These are phyloP conservation scores for Penicillium pulvis DNA, from an alignment of 495 filamentous ascomycete genomes.

Conservation along the genomic window DNA sequence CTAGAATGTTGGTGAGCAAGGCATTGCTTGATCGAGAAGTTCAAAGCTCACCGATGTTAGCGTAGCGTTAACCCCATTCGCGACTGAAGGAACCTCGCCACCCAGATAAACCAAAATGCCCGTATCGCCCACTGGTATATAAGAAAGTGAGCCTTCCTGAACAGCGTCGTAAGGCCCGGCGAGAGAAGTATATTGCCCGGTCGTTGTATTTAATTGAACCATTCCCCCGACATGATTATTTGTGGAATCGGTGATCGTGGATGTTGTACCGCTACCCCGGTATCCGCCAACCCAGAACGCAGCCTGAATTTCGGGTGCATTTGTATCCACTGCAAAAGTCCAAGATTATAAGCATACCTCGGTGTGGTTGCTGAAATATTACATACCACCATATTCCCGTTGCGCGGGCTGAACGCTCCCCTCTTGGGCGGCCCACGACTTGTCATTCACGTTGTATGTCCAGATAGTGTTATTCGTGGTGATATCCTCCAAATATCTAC, in stretches of 20 bases:
- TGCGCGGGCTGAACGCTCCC: conserved; percentile 11
- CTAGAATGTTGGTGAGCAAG: conserved; percentile 2
- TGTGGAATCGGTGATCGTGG: conserved; percentile 16
- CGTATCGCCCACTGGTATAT: conserved; percentile 11
- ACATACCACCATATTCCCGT: conserved; percentile 12
- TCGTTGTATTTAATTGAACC: conserved; percentile 23
- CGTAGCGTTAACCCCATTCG: conserved; percentile 15
- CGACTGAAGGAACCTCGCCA: conserved; percentile 18
- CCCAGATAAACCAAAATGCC: conserved; percentile 19
- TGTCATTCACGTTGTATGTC: neutral
- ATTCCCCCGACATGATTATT: conserved; percentile 8
- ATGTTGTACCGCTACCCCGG: conserved; percentile 10
- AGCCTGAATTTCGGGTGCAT: conserved; percentile 16
- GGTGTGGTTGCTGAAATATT: too few species aligned
- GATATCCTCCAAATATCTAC: neutral
- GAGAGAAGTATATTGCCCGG: conserved; percentile 6
- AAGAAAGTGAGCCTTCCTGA: conserved; percentile 15
- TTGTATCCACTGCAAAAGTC: conserved; percentile 6
- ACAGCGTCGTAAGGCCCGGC: conserved; percentile 13
- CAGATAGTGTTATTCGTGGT: neutral
- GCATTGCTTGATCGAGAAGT: neutral
- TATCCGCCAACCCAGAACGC: conserved; percentile 23
- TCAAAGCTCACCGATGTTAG: neutral
- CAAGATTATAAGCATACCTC: too few species aligned
- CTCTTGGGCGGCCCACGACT: neutral